Percentiles rank a stretch among this genome's conserved stretches.
Conservation (phyloP, 2,329 filamentous ascomycete species). For the Claviceps sp. region DNA sequence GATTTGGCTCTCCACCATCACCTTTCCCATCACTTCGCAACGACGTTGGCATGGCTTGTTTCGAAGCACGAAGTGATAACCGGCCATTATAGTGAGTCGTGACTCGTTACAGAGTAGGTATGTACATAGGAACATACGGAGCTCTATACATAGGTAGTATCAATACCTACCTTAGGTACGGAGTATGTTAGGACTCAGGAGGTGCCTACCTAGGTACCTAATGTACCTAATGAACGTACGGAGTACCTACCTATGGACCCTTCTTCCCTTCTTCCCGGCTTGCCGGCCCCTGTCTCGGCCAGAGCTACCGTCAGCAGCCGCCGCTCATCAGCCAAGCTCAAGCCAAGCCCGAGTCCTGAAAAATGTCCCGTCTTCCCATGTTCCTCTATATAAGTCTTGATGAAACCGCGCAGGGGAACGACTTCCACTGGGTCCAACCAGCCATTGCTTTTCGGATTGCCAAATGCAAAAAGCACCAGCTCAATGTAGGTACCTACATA, state of each 20-base stretch:
- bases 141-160: no score
- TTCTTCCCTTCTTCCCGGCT: neutral
- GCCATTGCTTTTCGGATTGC: neutral
- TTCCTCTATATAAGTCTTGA: slow-evolving; percentile 1
- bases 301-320: slow-evolving; percentile 6
- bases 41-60: no score
- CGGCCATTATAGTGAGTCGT: no score
- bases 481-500: no score
- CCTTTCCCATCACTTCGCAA: neutral
- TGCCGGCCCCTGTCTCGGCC: slow-evolving; percentile 6
- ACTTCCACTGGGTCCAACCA: slow-evolving; percentile 5
- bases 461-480: no score
- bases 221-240: no score
- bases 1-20: neutral
- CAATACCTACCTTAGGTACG: no score
- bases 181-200: no score
- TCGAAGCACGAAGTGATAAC: no score
- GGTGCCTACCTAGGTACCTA: no score
- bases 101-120: no score
- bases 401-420: slow-evolving; percentile 1
- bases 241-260: neutral
- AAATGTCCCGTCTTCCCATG: slow-evolving; percentile 2
- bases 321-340: neutral
- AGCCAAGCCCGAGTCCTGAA: neutral
- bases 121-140: neutral